These are phyloP conservation scores for Purpureocillium takamizusanense DNA, from an alignment of 2,329 filamentous ascomycete genomes.

Conservation along the genomic window DNA sequence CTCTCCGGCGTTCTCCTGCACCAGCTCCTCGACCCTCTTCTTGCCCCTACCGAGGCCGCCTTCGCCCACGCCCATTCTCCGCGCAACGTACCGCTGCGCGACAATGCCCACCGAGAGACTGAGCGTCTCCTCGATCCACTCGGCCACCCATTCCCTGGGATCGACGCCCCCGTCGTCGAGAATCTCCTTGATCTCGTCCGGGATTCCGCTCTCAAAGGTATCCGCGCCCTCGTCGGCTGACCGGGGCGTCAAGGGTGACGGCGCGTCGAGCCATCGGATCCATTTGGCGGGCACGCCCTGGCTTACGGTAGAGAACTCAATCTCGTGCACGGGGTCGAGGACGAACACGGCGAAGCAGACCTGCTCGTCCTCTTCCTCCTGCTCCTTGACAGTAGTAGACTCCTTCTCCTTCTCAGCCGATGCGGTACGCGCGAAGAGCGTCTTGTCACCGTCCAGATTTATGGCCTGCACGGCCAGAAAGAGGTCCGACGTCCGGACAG, in stretches of 20 bases:
- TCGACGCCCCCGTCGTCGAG: conserved; percentile 70
- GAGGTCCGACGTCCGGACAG: conserved; percentile 85
- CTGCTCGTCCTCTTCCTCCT: conserved; percentile 48
- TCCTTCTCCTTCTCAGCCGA: conserved; percentile 46
- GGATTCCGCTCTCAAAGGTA: conserved; percentile 34
- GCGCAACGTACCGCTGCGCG: conserved; percentile 89
- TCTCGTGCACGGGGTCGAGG: conserved; percentile 82
- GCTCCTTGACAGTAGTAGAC: conserved; percentile 40
- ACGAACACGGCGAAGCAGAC: conserved; percentile 72
- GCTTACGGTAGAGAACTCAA: conserved; percentile 75
- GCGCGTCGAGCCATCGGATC: conserved; percentile 84
- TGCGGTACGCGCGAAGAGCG: conserved; percentile 57
- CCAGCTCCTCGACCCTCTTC: conserved; percentile 46
- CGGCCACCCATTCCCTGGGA: conserved; percentile 91
- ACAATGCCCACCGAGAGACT: conserved; percentile 72
- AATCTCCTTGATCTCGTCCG: conserved; percentile 81
- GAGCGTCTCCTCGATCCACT: conserved; percentile 90
- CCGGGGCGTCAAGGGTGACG: conserved; percentile 45
- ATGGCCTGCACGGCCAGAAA: conserved; percentile 94
- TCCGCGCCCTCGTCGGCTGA: conserved; percentile 37
- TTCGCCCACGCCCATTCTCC: conserved; percentile 92
- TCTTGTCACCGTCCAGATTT: conserved; percentile 50
- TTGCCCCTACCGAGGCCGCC: conserved; percentile 55
- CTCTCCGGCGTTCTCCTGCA: conserved; percentile 50
- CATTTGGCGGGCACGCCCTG: conserved; percentile 78